Evolutionary conservation across 2,329 filamentous ascomycete species (phyloP).

Genomic region (Ophiostoma tasmaniense): DNA sequence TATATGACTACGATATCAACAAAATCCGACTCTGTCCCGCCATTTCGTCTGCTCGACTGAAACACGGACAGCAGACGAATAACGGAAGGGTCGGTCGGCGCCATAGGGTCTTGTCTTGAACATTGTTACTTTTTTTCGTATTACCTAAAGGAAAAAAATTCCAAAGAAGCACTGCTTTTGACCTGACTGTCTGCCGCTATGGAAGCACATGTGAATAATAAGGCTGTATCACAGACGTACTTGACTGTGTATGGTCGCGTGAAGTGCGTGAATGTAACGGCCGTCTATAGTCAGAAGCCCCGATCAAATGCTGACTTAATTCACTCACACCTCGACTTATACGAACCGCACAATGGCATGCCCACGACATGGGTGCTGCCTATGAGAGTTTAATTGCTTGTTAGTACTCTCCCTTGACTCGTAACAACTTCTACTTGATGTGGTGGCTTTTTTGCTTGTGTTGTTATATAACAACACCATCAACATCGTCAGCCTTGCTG

Average conservation of each 20-base stretch:
- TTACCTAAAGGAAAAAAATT: conserved; percentile 11
- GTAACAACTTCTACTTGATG: background rate
- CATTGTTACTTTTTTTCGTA: conserved; percentile 1
- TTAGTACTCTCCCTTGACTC: background rate
- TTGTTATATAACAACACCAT: background rate
- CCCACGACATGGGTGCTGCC: background rate
- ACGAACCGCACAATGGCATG: background rate
- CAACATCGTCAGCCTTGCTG: background rate
- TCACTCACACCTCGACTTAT: background rate
- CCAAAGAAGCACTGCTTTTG: conserved; percentile 9
- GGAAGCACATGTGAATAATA: background rate
- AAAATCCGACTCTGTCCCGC: background rate
- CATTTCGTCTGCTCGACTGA: background rate
- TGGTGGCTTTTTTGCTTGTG: background rate
- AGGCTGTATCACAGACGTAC: background rate
- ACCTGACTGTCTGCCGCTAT: background rate
- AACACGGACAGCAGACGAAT: background rate
- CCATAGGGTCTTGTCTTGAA: conserved; percentile 15
- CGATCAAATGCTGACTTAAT: background rate
- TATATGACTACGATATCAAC: conserved; percentile 8
- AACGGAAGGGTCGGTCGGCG: conserved; percentile 14
- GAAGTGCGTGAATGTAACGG: background rate
- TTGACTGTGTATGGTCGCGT: background rate
- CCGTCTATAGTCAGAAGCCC: background rate
- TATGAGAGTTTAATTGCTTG: background rate